phyloP scores from a whole-genome alignment of 202 grass and related monocot species.

The Zoysia matrella region DNA sequence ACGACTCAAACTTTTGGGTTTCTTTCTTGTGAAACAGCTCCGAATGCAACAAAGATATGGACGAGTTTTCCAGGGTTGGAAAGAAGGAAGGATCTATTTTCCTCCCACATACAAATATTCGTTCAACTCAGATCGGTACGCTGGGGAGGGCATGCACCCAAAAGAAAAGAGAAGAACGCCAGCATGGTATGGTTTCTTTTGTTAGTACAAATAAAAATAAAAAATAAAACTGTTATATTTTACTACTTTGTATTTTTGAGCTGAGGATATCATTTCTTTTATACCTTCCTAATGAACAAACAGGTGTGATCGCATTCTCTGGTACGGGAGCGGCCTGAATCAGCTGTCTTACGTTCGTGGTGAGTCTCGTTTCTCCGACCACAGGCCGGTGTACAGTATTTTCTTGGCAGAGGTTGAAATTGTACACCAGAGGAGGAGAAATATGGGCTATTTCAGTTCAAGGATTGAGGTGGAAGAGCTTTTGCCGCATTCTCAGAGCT shows the following conservation, averaged over 20 bases:
- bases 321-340: conserved; percentile 72
- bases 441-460: conserved; percentile 51
- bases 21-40: conserved; percentile 60
- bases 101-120: conserved; percentile 94
- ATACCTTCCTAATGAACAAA: conserved; percentile 13
- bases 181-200: conserved; percentile 67
- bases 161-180: conserved; percentile 91
- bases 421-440: conserved; percentile 62
- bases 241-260: not conserved
- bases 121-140: conserved; percentile 87
- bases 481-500: conserved; percentile 67
- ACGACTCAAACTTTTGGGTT: conserved; percentile 27
- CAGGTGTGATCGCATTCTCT: conserved; percentile 92
- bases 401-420: conserved; percentile 83
- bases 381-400: conserved; percentile 55
- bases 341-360: conserved; percentile 80
- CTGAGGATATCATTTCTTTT: conserved; percentile 3
- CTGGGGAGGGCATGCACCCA: conserved; percentile 69
- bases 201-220: conserved; percentile 5
- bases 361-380: conserved; percentile 67
- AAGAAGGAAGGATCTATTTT: conserved; percentile 37
- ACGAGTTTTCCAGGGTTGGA: conserved; percentile 87
- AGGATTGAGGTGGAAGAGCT: conserved; percentile 67
- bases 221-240: conserved; percentile 3
- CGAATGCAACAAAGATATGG: conserved; percentile 88